Conservation (phyloP, 2,329 filamentous ascomycete genomes). For the Hysterium pulicare region DNA sequence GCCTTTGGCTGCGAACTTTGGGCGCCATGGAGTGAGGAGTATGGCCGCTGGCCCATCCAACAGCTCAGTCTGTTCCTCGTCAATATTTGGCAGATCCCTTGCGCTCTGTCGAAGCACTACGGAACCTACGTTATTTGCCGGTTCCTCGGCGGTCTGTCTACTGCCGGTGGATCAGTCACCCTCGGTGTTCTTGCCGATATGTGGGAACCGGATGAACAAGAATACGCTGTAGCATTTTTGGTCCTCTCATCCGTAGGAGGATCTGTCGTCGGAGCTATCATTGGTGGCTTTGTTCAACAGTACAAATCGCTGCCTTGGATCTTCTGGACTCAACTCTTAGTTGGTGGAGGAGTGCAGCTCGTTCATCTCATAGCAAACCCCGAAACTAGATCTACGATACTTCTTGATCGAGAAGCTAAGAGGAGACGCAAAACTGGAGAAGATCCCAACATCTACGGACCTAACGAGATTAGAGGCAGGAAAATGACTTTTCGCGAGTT, state of each 20-base stretch:
- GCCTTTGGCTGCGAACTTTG: slow-evolving; percentile 52
- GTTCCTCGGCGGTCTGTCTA: slow-evolving; percentile 56
- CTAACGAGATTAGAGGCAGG: slow-evolving; percentile 56
- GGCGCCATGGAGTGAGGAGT: slow-evolving; percentile 55
- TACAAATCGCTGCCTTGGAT: slow-evolving; percentile 62
- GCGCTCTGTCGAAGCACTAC: slow-evolving; percentile 44
- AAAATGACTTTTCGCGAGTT: slow-evolving; percentile 44
- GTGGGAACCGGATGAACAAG: slow-evolving; percentile 56
- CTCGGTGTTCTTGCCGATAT: slow-evolving; percentile 64
- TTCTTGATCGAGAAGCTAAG: slow-evolving; percentile 76
- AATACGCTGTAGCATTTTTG: slow-evolving; percentile 59
- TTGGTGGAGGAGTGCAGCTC: slow-evolving; percentile 66
- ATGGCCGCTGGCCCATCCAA: slow-evolving; percentile 51
- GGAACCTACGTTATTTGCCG: slow-evolving; percentile 44
- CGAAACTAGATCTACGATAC: slow-evolving; percentile 69
- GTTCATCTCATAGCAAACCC: slow-evolving; percentile 68
- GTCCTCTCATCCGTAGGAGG: slow-evolving; percentile 56
- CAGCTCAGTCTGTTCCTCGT: slow-evolving; percentile 52
- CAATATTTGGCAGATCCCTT: slow-evolving; percentile 52
- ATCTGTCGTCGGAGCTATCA: slow-evolving; percentile 53
- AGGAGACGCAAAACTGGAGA: slow-evolving; percentile 61
- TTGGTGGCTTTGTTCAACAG: slow-evolving; percentile 52
- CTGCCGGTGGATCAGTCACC: slow-evolving; percentile 61
- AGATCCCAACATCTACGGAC: slow-evolving; percentile 63
- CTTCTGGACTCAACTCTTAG: slow-evolving; percentile 81